Percentiles rank a stretch among this genome's conserved stretches.
phyloP scores from a whole-genome alignment of 805 yeast genomes.

The Hanseniaspora occidentalis region DNA sequence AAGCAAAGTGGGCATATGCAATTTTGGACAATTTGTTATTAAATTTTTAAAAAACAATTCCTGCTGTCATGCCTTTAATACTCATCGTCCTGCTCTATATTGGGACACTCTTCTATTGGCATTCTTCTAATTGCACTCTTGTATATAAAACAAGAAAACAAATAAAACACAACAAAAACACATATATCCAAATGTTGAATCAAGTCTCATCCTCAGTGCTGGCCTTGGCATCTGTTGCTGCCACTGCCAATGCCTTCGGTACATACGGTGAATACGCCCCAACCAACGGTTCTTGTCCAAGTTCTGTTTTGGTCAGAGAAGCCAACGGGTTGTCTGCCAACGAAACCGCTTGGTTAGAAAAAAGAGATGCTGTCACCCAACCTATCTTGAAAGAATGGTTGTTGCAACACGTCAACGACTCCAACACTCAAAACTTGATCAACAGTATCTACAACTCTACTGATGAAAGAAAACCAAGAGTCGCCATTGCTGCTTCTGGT shows the following conservation, averaged over 20 bases:
- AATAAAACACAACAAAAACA: not conserved
- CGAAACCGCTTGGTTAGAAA: slow-evolving; percentile 41
- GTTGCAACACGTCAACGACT: slow-evolving; percentile 40
- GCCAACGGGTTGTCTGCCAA: slow-evolving; percentile 33
- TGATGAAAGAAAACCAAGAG: slow-evolving; percentile 12
- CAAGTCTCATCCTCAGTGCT: not conserved
- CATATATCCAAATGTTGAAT: not conserved
- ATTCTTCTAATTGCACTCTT: too few relatives aligned
- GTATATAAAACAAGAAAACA: not conserved
- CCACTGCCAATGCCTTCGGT: slow-evolving; percentile 27
- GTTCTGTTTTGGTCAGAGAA: slow-evolving; percentile 29
- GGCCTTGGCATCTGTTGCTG: not conserved
- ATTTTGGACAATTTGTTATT: too few relatives aligned
- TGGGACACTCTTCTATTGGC: too few relatives aligned
- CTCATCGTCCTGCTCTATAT: too few relatives aligned
- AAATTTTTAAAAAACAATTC: too few relatives aligned
- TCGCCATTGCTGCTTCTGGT: slow-evolving; percentile 57
- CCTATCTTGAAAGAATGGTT: slow-evolving; percentile 34
- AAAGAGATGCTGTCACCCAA: slow-evolving; percentile 34
- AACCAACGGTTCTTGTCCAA: slow-evolving; percentile 42
- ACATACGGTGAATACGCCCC: slow-evolving; percentile 56
- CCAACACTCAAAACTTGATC: slow-evolving; percentile 18
- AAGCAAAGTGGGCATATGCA: too few relatives aligned
- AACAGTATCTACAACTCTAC: not conserved
- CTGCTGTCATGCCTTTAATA: too few relatives aligned